Base-by-base conservation (phyloP, 2,329 filamentous ascomycete species). In the Colletotrichum noveboracense region DNA sequence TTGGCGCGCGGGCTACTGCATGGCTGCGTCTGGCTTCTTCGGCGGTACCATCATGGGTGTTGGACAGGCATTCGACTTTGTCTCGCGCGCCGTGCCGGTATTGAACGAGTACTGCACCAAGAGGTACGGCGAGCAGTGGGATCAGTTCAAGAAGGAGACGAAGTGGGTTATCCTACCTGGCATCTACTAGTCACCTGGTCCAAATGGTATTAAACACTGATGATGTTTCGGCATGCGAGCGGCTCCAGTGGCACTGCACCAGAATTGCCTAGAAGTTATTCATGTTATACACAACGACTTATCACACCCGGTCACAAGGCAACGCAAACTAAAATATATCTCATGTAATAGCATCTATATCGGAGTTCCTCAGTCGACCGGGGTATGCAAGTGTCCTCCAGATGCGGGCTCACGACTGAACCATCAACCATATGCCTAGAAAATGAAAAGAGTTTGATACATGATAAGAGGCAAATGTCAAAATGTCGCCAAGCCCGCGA, bases 111-210 rank as follows among this genome's bases (percentile, higher is more conserved):
- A 87, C 70, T 87, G 86, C 80, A 62, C 77, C 4, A 75, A 79
- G 30, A 77, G 80, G 36, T 87, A 87, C 64, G 82, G 81, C 8
- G 82, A 82, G 78, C 83, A 86, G 79, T 87, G 86, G 86, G 75
- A 64, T 8, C 77, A 80, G 72, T 87, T 85, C 75, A 84, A 84
- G 80, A 77, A 74, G 74, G 82, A 85, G 30, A 84, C 86, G 13
- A 81, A 81, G 30, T 87, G 81, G 74, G 71, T 78, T 66, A 78
- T 87, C 58, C 55, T 87, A 7, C 86, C 85, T 1, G 82, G 85
- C 0, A 74, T 87, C 7, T 87, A 83, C 73, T 86, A 70, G 77
- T 16, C 13, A 58, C 24, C 48, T 43, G 24, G 14, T 5, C 18
- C 10, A 9, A 32, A 32, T 18, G 58, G 58, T 21, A 6, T n/a